phyloP scores from a whole-genome alignment of 768 basidiomycete species.

The Suillus tomentosus region DNA sequence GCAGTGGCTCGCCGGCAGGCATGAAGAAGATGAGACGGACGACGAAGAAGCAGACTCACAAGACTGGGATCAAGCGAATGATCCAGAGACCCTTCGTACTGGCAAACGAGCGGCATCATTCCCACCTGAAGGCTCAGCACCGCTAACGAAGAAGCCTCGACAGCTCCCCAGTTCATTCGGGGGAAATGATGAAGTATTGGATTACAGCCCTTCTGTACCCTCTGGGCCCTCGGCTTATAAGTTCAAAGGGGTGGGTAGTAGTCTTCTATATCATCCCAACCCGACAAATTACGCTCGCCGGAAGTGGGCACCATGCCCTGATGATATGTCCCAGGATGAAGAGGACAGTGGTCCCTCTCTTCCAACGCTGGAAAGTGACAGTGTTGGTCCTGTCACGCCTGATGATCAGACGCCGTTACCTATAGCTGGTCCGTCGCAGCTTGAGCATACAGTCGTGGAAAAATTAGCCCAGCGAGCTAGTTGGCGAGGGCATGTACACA shows the following conservation, averaged over 20 bases:
- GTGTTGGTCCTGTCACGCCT: constrained; percentile 55
- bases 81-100: constrained; percentile 16
- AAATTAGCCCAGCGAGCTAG: constrained; percentile 7
- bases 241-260: constrained; percentile 41
- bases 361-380: constrained; percentile 48
- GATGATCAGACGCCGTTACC: constrained; percentile 51
- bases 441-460: constrained; percentile 11
- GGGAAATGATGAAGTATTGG: constrained; percentile 29
- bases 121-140: constrained; percentile 27
- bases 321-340: constrained; percentile 38
- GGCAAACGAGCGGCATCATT: constrained; percentile 27
- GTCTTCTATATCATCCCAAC: constrained; percentile 58
- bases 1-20: constrained; percentile 31
- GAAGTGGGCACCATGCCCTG: constrained; percentile 48
- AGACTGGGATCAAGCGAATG: constrained; percentile 17
- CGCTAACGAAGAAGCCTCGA: constrained; percentile 30
- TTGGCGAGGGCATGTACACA: constrained; percentile 17
- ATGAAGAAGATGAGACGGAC: constrained; percentile 21
- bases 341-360: constrained; percentile 34
- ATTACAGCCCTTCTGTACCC: constrained; percentile 27
- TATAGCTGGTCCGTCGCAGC: constrained; percentile 35
- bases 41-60: constrained; percentile 23
- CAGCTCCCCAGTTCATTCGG: constrained; percentile 18
- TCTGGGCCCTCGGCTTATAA: constrained; percentile 27
- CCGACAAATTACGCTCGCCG: constrained; percentile 60